Evolutionary conservation across 306 rosid species (phyloP), one percentile per base, ranked within the genome.

Genomic region (Trifolium subterraneum): DNA sequence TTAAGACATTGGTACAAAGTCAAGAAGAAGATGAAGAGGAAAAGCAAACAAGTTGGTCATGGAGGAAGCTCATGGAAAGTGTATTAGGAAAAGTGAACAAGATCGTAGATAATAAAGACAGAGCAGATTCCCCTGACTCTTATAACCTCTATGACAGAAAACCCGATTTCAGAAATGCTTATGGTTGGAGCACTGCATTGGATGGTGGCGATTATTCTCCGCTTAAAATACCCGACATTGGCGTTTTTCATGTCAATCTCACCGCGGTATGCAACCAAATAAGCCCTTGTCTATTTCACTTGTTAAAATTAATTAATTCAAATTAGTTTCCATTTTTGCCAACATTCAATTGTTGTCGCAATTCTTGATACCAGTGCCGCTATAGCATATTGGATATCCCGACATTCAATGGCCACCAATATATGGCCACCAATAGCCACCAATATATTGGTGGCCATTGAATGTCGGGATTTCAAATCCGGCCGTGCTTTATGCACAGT

Each of bases 101-200:
- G 75, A 68, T 52, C 15, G 52, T 18, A 7, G 65, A 36, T 0
- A 72, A 38, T 5, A 85, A 85, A 74, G 64, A 82, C 25, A 80
- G 7, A 0, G 86, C 79, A 36, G 83, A 78, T 74, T 79, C 90
- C 22, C 95, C 91, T 1, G 87, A 81, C 72, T 77, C 99, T 0
- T 85, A 77, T 67, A 92, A 91, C 50, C 75, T 94, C 55, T 88
- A 87, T 73, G 84, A 83, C 19, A 72, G 63, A 39, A 68, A 61
- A 2, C 82, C 91, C 1, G 89, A 88, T 75, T 94, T 84, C 86
- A 76, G 56, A 31, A 94, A 92, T 73, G 58, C 59, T 69, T 88
- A 88, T 42, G 99, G 99, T n/a, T 84, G 85, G 88, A 94, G 96
- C 80, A 61, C 58, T 54, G 88, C 91, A 48, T 60, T 94, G 4